These are phyloP conservation scores for Geosmithia flava DNA, from an alignment of 2,329 filamentous ascomycete species.

Conservation along the genomic window DNA sequence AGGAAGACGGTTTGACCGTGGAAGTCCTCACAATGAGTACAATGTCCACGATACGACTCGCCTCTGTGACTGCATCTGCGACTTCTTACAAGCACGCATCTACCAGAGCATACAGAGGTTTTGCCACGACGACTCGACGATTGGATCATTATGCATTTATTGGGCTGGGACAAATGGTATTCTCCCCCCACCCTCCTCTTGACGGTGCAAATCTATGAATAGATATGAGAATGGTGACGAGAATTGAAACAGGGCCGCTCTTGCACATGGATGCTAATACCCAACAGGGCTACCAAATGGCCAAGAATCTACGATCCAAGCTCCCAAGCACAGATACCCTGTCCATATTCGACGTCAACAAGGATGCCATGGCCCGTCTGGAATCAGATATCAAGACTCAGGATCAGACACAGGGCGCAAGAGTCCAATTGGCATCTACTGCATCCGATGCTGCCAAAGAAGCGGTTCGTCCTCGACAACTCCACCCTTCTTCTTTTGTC, in stretches of 20 bases:
- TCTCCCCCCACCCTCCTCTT: too few species aligned
- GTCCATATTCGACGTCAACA: slow-evolving; percentile 45
- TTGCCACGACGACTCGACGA: slow-evolving; percentile 33
- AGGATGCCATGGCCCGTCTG: slow-evolving; percentile 30
- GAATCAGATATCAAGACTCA: slow-evolving; percentile 32
- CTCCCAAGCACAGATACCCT: slow-evolving; percentile 36
- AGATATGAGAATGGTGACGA: too few species aligned
- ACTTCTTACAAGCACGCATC: too few species aligned
- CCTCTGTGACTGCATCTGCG: background rate
- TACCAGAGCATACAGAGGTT: slow-evolving; percentile 22
- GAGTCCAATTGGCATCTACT: slow-evolving; percentile 27
- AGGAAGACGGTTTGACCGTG: too few species aligned
- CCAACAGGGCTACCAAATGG: slow-evolving; percentile 47
- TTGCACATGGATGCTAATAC: background rate
- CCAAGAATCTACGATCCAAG: slow-evolving; percentile 47
- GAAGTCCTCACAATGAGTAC: too few species aligned
- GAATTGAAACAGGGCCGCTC: too few species aligned
- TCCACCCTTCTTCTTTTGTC: background rate
- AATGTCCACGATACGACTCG: too few species aligned
- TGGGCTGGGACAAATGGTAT: slow-evolving; percentile 49
- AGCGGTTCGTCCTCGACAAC: slow-evolving; percentile 28
- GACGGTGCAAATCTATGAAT: too few species aligned
- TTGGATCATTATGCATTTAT: slow-evolving; percentile 46
- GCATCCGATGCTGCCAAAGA: slow-evolving; percentile 36
- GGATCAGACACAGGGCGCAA: slow-evolving; percentile 7